Base-by-base conservation (phyloP, 2,329 filamentous ascomycete genomes). In the Microcyclospora tardicrescens region DNA sequence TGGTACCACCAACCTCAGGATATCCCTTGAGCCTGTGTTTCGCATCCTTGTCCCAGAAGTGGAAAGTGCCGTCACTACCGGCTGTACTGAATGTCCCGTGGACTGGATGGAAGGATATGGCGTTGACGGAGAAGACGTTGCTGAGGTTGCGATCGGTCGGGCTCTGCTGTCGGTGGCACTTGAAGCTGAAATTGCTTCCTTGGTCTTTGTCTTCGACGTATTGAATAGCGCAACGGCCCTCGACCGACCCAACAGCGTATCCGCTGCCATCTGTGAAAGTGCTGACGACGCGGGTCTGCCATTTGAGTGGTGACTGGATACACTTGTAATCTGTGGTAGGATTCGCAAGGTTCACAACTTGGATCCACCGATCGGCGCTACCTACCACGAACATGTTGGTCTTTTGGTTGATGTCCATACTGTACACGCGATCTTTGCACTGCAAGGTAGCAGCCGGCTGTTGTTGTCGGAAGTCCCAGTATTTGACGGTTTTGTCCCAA, bases 1-100 rank as follows among this genome's bases (percentile, higher is more conserved):
- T 98, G 54, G 82, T 84, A 41, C 87, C 87, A 42, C 66, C 66
- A 28, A 68, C 65, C 39, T 68, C 63, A 3, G 63, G 63, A 49
- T 69, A 98, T 11, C 91, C 91, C 70, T 69, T 69, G 41, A 69
- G 58, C 37, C 66, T 58, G 54, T 69, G 67, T 51, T 69, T 69
- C 37, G 66, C 66, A 50, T 71, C 68, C 59, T 69, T 71, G 60
- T 98, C 91, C 84, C 84, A 91, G 72, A 89, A 91, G 67, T 91
- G 84, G 70, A 96, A 98, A 1, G 91, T 95, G 39, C 91, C 91
- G 62, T 98, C 91, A 28, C 80, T 83, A 39, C 91, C 91, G 35
- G 91, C 86, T 2, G 91, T 98, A 65, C 83, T 93, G 68, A 98
- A 98, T n/a, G 91, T 98, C 55, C 91, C 91, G 62, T 95, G 87